Evolutionary conservation across 129 eudicot genomes (phyloP).

Genomic region (Ambrosia trifida): DNA sequence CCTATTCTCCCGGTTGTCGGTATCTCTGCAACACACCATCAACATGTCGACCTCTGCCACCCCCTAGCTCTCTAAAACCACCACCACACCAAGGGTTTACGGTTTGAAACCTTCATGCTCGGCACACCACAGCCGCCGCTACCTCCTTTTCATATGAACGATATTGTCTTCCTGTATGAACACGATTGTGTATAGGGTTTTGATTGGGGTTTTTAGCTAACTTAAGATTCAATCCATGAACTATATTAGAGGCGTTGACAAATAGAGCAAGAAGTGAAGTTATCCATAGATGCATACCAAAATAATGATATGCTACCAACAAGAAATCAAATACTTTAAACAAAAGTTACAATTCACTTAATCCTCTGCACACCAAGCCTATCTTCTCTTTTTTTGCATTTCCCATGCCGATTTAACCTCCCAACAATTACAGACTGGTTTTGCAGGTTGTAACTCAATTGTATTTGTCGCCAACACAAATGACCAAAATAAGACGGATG

Average conservation of each 20-base stretch:
- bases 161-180: too few species aligned
- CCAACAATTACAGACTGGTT: background rate
- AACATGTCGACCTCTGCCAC: too few species aligned
- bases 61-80: too few species aligned
- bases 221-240: background rate
- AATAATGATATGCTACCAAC: background rate
- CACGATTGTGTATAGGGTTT: too few species aligned
- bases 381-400: slow-evolving; percentile 2
- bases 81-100: too few species aligned
- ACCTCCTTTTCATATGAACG: too few species aligned
- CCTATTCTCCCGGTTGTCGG: too few species aligned
- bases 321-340: background rate
- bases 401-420: slow-evolving; percentile 10
- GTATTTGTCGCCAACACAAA: background rate
- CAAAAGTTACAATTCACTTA: background rate
- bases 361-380: background rate
- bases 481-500: background rate
- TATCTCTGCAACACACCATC: too few species aligned
- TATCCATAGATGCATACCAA: background rate
- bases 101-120: too few species aligned
- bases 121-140: too few species aligned
- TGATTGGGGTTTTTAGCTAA: too few species aligned
- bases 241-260: background rate
- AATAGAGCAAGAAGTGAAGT: background rate
- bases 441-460: background rate